Evolutionary conservation across 148 eudicot genomes (phyloP).

Genomic region (Cornus kousa): DNA sequence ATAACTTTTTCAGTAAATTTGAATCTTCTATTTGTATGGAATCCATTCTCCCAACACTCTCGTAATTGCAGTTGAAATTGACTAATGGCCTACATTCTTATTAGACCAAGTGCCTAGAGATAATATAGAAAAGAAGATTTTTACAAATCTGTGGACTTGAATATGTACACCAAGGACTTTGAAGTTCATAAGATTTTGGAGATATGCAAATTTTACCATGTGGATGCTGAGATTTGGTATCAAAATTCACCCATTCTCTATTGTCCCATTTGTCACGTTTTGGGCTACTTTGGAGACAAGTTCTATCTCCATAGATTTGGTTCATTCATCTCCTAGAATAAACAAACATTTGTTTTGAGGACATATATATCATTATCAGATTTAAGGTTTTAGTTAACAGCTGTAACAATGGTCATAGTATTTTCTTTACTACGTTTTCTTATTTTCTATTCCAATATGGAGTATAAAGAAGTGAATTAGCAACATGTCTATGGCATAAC

Average conservation of each 20-base stretch:
- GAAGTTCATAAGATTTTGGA: conserved; percentile 8
- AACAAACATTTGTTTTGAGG: not conserved
- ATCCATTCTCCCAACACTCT: too few relatives aligned
- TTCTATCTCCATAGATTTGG: conserved; percentile 18
- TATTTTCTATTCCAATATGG: not conserved
- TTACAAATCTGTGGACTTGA: not conserved
- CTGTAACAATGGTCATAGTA: not conserved
- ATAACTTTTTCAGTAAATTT: too few relatives aligned
- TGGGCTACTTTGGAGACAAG: conserved; percentile 3
- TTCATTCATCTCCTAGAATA: not conserved
- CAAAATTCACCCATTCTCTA: not conserved
- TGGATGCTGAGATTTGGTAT: conserved; percentile 12
- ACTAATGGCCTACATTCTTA: not conserved
- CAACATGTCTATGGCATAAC: not conserved
- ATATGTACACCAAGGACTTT: not conserved
- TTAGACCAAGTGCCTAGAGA: not conserved
- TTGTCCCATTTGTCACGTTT: not conserved
- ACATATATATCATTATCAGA: not conserved
- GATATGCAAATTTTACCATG: conserved; percentile 11
- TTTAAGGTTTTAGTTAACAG: not conserved
- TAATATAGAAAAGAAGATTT: not conserved
- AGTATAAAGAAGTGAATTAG: not conserved
- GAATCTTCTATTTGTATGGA: too few relatives aligned
- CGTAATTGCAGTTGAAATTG: too few relatives aligned
- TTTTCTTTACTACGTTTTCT: not conserved